Evolutionary conservation across 1,284 basidiomycete species (phyloP).

Genomic region (Cerrena zonata): DNA sequence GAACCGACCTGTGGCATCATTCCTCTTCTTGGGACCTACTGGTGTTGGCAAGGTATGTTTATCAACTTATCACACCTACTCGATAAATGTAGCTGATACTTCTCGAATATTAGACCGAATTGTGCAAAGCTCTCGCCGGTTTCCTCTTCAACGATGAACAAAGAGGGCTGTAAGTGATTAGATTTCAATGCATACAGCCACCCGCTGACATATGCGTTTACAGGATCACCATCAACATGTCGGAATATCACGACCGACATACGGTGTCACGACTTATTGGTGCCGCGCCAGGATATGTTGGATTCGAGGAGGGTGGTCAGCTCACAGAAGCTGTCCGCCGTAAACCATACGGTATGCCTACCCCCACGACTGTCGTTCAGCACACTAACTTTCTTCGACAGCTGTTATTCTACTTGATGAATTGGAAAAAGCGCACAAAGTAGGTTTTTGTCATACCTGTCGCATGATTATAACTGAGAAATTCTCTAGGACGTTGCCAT

Average conservation of each 20-base stretch:
- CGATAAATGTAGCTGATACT: background rate
- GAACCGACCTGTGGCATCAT: slow-evolving; percentile 83
- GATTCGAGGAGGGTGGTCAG: slow-evolving; percentile 88
- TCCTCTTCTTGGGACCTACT: slow-evolving; percentile 86
- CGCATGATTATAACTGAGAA: background rate
- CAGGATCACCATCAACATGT: slow-evolving; percentile 88
- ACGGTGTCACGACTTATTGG: slow-evolving; percentile 87
- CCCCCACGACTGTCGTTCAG: slow-evolving; percentile 6
- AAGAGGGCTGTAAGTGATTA: slow-evolving; percentile 61
- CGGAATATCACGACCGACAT: slow-evolving; percentile 87
- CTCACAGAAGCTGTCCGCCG: slow-evolving; percentile 83
- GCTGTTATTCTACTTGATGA: slow-evolving; percentile 81
- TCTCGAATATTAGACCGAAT: slow-evolving; percentile 78
- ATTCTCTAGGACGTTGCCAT: slow-evolving; percentile 72
- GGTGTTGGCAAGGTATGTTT: slow-evolving; percentile 70
- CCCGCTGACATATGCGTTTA: background rate
- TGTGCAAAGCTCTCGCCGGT: slow-evolving; percentile 79
- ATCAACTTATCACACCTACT: too few relatives aligned
- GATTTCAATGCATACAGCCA: background rate
- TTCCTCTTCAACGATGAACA: slow-evolving; percentile 88
- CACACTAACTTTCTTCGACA: slow-evolving; percentile 22
- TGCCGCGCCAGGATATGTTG: slow-evolving; percentile 88
- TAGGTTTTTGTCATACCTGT: slow-evolving; percentile 17
- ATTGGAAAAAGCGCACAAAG: slow-evolving; percentile 87
- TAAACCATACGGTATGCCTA: slow-evolving; percentile 64